phyloP scores from a whole-genome alignment of 257 asterid species.

The Primulina huaijiensis region DNA sequence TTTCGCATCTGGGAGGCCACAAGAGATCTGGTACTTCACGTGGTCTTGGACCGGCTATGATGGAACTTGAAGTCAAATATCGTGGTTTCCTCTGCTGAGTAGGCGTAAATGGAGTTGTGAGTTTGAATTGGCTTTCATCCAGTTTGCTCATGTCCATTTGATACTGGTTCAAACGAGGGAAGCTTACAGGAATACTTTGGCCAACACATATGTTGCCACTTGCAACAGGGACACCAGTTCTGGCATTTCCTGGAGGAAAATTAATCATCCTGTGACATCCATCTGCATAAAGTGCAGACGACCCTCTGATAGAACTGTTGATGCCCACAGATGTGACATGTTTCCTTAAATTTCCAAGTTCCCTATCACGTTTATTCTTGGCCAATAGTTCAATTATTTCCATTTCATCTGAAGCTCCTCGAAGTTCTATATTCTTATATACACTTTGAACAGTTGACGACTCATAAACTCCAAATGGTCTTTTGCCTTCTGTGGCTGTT shows the following conservation, averaged over 20 bases:
- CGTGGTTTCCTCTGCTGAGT: slow-evolving; percentile 38
- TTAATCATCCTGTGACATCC: slow-evolving; percentile 25
- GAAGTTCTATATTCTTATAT: slow-evolving; percentile 29
- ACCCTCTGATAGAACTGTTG: slow-evolving; percentile 24
- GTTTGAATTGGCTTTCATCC: slow-evolving; percentile 33
- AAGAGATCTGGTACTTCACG: slow-evolving; percentile 27
- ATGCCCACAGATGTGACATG: slow-evolving; percentile 25
- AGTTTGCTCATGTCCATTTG: slow-evolving; percentile 23
- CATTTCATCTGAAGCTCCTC: slow-evolving; percentile 62
- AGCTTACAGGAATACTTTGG: slow-evolving; percentile 17
- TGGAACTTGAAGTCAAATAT: slow-evolving; percentile 36
- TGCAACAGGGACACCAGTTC: slow-evolving; percentile 21
- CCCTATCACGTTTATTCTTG: slow-evolving; percentile 59
- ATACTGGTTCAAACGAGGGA: slow-evolving; percentile 29
- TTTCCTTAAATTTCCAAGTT: slow-evolving; percentile 38
- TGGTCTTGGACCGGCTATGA: slow-evolving; percentile 27
- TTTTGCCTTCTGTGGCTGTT: slow-evolving; percentile 31
- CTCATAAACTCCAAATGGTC: slow-evolving; percentile 19
- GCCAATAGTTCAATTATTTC: slow-evolving; percentile 83
- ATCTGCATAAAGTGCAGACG: slow-evolving; percentile 29
- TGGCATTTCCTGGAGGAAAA: slow-evolving; percentile 30
- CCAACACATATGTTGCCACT: slow-evolving; percentile 27
- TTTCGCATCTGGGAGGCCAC: slow-evolving; percentile 37
- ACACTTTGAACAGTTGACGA: slow-evolving; percentile 30
- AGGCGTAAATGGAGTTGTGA: slow-evolving; percentile 34